These are phyloP conservation scores for Jamesozyma piceae DNA, from an alignment of 805 yeast genomes.

Conservation along the genomic window DNA sequence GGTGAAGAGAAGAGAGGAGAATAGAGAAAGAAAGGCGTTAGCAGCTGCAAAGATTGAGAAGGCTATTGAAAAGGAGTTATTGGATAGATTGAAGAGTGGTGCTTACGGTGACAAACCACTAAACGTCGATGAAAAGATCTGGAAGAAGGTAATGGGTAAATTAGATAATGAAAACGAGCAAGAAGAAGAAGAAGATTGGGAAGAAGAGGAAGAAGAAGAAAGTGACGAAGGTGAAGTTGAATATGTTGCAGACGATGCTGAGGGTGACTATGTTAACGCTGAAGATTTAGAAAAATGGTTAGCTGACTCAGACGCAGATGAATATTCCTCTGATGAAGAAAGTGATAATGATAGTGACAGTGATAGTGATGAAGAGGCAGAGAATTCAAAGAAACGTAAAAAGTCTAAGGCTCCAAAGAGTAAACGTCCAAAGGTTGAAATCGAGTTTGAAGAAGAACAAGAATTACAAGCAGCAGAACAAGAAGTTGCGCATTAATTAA, in stretches of 20 bases:
- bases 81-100: constrained; percentile 92
- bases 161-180: constrained; percentile 60
- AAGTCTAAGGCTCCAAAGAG: constrained; percentile 30
- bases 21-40: constrained; percentile 91
- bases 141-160: constrained; percentile 88
- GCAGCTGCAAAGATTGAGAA: constrained; percentile 95
- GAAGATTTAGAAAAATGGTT: constrained; percentile 91
- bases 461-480: constrained; percentile 29
- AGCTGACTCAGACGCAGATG: constrained; percentile 39
- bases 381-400: constrained; percentile 33
- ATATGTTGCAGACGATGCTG: constrained; percentile 83
- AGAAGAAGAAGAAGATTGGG: constrained; percentile 41
- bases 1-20: constrained; percentile 88
- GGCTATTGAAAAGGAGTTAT: constrained; percentile 89
- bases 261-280: constrained; percentile 80
- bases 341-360: constrained; percentile 13
- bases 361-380: constrained; percentile 30
- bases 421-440: constrained; percentile 67
- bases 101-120: constrained; percentile 97
- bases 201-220: constrained; percentile 41
- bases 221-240: constrained; percentile 72
- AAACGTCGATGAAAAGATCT: constrained; percentile 89
- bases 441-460: constrained; percentile 72
- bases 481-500: constrained; percentile 19
- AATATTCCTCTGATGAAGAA: constrained; percentile 22